A percentile compares a stretch with the other conserved stretches of the same genome.
Conservation (phyloP, 2,329 filamentous ascomycete species). For the Amphichorda felina region DNA sequence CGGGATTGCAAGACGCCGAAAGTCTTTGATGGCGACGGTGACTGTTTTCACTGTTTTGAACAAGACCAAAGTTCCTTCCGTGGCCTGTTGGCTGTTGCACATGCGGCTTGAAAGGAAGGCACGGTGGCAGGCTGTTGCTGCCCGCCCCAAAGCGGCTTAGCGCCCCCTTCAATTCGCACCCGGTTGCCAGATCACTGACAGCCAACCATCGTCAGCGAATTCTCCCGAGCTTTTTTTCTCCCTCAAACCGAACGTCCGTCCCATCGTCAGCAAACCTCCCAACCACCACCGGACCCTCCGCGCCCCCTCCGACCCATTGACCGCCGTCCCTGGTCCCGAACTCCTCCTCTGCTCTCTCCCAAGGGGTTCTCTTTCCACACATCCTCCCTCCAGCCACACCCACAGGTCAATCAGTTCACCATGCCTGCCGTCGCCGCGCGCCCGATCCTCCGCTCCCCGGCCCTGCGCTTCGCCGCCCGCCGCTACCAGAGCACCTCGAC, state of each 20-base stretch:
- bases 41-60: too few species aligned
- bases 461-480: constrained; percentile 34
- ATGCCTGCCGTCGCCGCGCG: constrained; percentile 24
- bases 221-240: constrained; percentile 37
- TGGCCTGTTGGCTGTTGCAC: neutral
- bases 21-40: neutral
- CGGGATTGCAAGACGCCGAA: too few species aligned
- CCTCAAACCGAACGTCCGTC: constrained; percentile 13
- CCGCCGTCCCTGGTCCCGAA: constrained; percentile 14
- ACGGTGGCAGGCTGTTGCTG: too few species aligned
- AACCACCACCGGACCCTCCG: constrained; percentile 4
- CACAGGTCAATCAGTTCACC: constrained; percentile 7
- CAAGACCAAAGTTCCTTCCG: neutral
- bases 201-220: constrained; percentile 22
- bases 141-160: constrained; percentile 21
- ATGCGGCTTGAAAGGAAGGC: neutral
- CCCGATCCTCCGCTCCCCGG: constrained; percentile 32
- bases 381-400: constrained; percentile 1
- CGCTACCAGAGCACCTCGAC: constrained; percentile 50
- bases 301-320: constrained; percentile 16
- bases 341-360: constrained; percentile 9
- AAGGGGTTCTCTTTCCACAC: constrained; percentile 7
- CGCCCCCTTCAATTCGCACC: constrained; percentile 4
- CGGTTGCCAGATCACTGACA: neutral
- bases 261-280: neutral